phyloP scores from a whole-genome alignment of 345 rosid genomes.

The Arabis alpina region DNA sequence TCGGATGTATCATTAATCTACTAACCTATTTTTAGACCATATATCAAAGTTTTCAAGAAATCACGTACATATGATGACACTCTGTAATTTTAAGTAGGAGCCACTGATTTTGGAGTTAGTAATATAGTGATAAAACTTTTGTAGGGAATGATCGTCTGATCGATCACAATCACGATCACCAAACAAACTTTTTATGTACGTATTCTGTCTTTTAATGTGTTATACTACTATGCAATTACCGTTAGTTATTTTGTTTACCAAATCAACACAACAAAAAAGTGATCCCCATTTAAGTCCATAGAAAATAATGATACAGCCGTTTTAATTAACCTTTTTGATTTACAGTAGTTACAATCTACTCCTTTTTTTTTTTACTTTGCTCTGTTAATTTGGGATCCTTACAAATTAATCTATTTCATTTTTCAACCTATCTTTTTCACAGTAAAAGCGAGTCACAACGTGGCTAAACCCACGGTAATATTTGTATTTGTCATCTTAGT shows the following conservation, averaged over 20 bases:
- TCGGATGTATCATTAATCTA: no score
- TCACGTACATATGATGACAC: no score
- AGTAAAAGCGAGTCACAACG: background rate
- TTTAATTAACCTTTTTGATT: background rate
- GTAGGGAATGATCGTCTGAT: no score
- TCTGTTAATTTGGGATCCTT: background rate
- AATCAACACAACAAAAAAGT: background rate
- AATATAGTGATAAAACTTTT: no score
- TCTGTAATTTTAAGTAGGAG: no score
- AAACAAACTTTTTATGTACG: no score
- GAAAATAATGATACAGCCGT: constrained; percentile 7
- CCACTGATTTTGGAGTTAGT: no score
- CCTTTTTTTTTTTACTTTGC: background rate
- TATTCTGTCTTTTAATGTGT: no score
- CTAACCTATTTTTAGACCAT: no score
- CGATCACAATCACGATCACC: no score
- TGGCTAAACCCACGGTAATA: constrained; percentile 11
- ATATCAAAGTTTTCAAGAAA: no score
- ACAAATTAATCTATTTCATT: background rate
- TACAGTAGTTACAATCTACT: no score
- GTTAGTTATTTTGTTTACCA: background rate
- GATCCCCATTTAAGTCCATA: constrained; percentile 3
- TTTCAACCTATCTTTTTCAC: background rate
- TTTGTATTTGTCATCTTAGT: background rate
- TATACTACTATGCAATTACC: background rate